These are phyloP conservation scores for Fusarium sp. DNA, from an alignment of 2,329 filamentous ascomycete genomes.

Conservation along the genomic window DNA sequence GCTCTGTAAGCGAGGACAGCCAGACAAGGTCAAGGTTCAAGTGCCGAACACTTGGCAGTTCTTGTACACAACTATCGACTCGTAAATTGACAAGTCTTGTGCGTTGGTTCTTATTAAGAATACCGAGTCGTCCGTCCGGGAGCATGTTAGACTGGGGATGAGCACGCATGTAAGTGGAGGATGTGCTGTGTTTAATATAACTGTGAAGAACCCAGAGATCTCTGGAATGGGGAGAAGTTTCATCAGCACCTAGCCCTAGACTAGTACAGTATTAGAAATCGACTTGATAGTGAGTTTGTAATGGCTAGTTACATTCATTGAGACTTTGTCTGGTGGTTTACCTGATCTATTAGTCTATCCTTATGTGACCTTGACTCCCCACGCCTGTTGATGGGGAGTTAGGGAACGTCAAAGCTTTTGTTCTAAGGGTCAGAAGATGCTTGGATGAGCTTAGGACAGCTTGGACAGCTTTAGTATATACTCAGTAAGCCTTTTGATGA, in stretches of 20 bases:
- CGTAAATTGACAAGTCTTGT: not conserved
- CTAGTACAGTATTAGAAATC: not conserved
- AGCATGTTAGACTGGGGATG: conserved; percentile 1
- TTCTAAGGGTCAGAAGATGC: not conserved
- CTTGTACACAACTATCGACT: not conserved
- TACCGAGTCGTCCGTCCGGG: not conserved
- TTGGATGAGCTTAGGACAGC: not conserved
- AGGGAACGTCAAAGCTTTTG: not conserved
- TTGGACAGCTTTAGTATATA: not conserved
- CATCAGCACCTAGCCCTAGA: not conserved
- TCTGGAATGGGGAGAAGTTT: not conserved
- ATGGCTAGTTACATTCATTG: not conserved
- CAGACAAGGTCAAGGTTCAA: conserved; percentile 6
- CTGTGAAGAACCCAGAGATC: not conserved
- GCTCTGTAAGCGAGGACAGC: conserved; percentile 30
- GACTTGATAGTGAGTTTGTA: not conserved
- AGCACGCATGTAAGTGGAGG: not conserved
- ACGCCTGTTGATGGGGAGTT: not conserved
- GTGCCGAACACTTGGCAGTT: conserved; percentile 20
- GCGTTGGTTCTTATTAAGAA: not conserved
- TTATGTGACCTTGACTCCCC: not conserved
- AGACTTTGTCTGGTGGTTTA: not conserved
- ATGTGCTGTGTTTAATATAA: not conserved
- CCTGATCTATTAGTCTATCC: too few species aligned
- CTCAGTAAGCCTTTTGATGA: not conserved